These are phyloP conservation scores for Dactylellina haptotyla DNA, from an alignment of 2,329 filamentous ascomycete species.

Conservation along the genomic window DNA sequence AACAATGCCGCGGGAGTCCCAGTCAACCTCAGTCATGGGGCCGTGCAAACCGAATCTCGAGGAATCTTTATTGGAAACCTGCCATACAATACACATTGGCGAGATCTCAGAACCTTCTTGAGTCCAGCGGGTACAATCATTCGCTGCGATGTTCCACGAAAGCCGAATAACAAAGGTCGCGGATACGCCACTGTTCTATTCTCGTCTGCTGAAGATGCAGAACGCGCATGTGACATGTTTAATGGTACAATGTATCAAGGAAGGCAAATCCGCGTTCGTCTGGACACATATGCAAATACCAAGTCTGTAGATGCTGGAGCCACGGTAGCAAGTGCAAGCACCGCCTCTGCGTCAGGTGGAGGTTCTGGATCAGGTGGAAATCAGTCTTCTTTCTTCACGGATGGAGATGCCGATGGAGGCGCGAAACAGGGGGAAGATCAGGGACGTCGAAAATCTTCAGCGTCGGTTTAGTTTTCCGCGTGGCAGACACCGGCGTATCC, in stretches of 20 bases:
- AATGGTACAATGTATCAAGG: slow-evolving; percentile 55
- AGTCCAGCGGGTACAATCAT: slow-evolving; percentile 53
- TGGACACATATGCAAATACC: slow-evolving; percentile 53
- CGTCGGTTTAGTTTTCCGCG: slow-evolving; percentile 36
- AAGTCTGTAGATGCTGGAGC: slow-evolving; percentile 27
- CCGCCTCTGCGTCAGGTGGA: slow-evolving; percentile 34
- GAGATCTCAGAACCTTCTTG: slow-evolving; percentile 55
- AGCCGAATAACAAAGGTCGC: slow-evolving; percentile 55
- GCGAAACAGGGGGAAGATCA: slow-evolving; percentile 26
- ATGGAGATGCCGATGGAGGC: slow-evolving; percentile 42
- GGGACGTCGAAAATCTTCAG: slow-evolving; percentile 43
- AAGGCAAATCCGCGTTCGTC: slow-evolving; percentile 54
- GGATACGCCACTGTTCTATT: slow-evolving; percentile 57
- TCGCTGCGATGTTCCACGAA: slow-evolving; percentile 56
- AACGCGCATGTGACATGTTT: slow-evolving; percentile 55
- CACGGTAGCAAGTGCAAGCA: slow-evolving; percentile 22
- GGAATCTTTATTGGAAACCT: slow-evolving; percentile 57
- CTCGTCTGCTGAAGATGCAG: slow-evolving; percentile 53
- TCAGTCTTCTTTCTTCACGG: slow-evolving; percentile 46
- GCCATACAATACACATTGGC: slow-evolving; percentile 56
- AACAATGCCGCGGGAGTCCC: slow-evolving; percentile 55
- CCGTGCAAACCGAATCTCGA: slow-evolving; percentile 56
- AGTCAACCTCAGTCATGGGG: slow-evolving; percentile 56
- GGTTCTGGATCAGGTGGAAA: slow-evolving; percentile 48
- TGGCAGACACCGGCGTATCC: slow-evolving; percentile 24